Base-by-base conservation (phyloP, 2,329 filamentous ascomycete species). In the Pestalotiopsis sp. region DNA sequence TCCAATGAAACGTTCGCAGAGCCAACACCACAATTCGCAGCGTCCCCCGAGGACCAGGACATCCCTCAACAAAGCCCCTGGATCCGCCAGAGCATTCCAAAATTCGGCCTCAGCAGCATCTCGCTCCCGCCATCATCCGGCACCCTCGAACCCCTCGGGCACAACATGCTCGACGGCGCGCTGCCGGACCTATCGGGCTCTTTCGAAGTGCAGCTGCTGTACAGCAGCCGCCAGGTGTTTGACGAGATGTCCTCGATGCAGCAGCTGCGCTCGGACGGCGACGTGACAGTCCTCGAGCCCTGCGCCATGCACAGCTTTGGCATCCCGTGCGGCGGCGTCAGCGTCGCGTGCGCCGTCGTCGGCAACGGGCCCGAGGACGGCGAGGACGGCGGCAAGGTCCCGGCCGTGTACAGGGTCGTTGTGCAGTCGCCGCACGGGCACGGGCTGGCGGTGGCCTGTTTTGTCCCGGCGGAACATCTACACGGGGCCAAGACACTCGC, bases 391-490 rank as follows among this genome's bases (percentile, higher is more conserved):
- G 41, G 41, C 11, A 13, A 9, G n/a, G 23, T 31, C 14, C 39
- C 41, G 38, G 38, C 41, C 62, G 49, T 65, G 62, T 65, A 65
- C 39, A 17, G 27, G 39, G 62, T 39, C 2, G 23, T 65, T 4
- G 39, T 65, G 7, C 38, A 52, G 23, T 65, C 62, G 20, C 62
- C 62, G 20, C 49, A 65, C 23, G 62, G 62, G 11, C 62, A 65
- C 23, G 62, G 62, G 5, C 2, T 65, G 4, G 36, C 62, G 17
- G 2, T 65, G 62, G 27, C 62, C 17, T 52, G 13, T 6, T 65
- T 49, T 31, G 39, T 52, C 4, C 36, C 62, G 23, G 62, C 36
- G 41, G 17, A 65, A 39, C 17, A 65, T 17, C 11, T 65, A 0
- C 20, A 31, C 25, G 39, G 23, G 17, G 39, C 38, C 20, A 52